Conservation (phyloP, 2,329 filamentous ascomycete genomes). For the Colletotrichum paranaense region DNA sequence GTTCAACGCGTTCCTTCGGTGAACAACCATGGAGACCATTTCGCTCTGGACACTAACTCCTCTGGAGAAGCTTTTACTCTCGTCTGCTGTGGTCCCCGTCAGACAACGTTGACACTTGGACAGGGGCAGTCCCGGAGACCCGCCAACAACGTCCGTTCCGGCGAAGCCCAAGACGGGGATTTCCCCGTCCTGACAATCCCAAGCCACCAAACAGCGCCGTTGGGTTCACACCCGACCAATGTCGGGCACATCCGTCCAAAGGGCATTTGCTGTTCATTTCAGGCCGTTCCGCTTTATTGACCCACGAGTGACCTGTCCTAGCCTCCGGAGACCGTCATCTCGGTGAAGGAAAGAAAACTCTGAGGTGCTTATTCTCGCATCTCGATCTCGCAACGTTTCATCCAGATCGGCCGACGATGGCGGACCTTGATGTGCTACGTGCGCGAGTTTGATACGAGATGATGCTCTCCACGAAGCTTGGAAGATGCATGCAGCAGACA, state of each 20-base stretch:
- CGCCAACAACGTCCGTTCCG: constrained; percentile 10
- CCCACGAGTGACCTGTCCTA: constrained; percentile 6
- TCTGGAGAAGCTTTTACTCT: not conserved
- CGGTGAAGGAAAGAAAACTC: constrained; percentile 4
- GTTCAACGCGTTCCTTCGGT: not conserved
- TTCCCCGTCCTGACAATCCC: constrained; percentile 6
- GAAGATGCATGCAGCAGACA: not conserved
- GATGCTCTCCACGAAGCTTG: not conserved
- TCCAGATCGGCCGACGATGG: constrained; percentile 15
- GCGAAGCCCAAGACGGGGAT: constrained; percentile 29
- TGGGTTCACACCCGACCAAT: constrained; percentile 19
- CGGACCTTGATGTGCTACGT: constrained; percentile 15
- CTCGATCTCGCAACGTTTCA: constrained; percentile 21
- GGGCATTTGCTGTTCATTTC: not conserved
- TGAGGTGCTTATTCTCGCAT: constrained; percentile 5
- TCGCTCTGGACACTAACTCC: not conserved
- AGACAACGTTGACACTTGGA: constrained; percentile 17
- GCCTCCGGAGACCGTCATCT: not conserved
- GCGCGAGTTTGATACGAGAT: constrained; percentile 1
- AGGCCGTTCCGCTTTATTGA: not conserved
- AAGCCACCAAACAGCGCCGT: not conserved
- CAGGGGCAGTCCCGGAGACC: constrained; percentile 5
- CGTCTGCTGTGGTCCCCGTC: not conserved
- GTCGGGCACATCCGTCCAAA: constrained; percentile 10
- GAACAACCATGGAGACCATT: not conserved